Base-by-base conservation (phyloP, 495 filamentous ascomycete species). In the Penicillium verhagenii region DNA sequence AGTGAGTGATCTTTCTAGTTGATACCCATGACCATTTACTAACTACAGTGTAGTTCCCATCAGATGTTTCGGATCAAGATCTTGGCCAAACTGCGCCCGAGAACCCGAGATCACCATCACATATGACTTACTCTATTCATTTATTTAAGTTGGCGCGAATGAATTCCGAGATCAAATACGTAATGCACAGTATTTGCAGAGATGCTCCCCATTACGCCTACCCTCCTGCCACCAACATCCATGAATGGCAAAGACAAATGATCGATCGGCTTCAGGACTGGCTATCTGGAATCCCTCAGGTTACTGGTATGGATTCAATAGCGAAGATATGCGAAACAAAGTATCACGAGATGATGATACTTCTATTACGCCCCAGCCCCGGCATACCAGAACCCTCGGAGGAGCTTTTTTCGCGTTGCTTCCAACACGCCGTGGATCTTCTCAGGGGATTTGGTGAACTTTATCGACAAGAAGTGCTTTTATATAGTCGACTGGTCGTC, bases 91-190 rank as follows among this genome's bases (percentile, higher is more conserved):
- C 40, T 10, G 37, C 47, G 9, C 19, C 35, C 0, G 20, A 45
- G 56, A 29, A 58, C 3, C 28, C 40, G 1, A 33, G 44, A 8
- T n/a, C 64, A 2, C 53, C 60, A 6, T 70, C 73, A 14, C 70
- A 75, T 48, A 75, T 78, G 38, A 67, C 71, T 3, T 69, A 64
- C 47, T 70, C 73, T 0, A 74, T 77, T 28, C 75, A 75, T 47
- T 54, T 79, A 0, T 76, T 77, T 59, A 71, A 65, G 44, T 54
- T 78, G 1, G 68, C 76, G 4, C 60, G 64, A 13, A 50, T 78
- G 16, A 77, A 78, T 46, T 79, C 75, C 1, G 75, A 77, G 48
- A 79, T 78, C 29, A 79, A 79, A 62, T 79, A 78, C 48, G 59
- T 78, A 39, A 72, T 74, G 65, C 72, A 78, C 42, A 75, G 73